A percentile compares a stretch with the other conserved stretches of the same genome.
Evolutionary conservation across 352 stramenopile species (phyloP).

Genomic region (Globisporangium lucens): DNA sequence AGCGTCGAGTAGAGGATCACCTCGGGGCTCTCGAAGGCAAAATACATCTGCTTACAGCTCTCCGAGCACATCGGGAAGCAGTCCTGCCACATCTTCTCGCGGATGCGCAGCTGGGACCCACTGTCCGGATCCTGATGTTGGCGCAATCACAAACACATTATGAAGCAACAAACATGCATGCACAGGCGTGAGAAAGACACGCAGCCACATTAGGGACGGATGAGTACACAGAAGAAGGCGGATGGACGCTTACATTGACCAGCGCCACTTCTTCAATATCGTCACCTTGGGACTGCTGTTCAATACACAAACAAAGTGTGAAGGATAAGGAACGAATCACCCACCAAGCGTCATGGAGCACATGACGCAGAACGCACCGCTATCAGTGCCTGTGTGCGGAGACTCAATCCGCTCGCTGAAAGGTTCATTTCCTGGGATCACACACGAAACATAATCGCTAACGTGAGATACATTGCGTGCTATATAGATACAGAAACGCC

Average conservation of each 20-base stretch:
- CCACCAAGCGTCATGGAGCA: not conserved
- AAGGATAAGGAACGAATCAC: not conserved
- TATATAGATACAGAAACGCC: too few species aligned
- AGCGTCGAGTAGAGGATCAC: conserved; percentile 82
- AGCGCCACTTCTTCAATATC: not conserved
- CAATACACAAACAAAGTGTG: not conserved
- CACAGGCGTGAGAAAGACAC: not conserved
- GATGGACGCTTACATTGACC: not conserved
- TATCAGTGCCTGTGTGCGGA: conserved; percentile 17
- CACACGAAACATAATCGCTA: not conserved
- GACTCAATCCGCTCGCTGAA: conserved; percentile 8
- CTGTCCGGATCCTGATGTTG: conserved; percentile 31
- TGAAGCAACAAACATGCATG: not conserved
- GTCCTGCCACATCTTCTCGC: conserved; percentile 75
- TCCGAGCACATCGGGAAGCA: conserved; percentile 80
- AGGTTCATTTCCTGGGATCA: conserved; percentile 7
- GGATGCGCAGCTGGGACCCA: conserved; percentile 43
- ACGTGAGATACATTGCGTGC: not conserved
- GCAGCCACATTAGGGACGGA: not conserved
- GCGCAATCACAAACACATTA: not conserved
- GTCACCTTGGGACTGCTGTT: not conserved
- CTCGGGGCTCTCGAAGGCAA: conserved; percentile 67
- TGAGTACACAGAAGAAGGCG: not conserved
- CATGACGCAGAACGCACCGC: conserved; percentile 1
- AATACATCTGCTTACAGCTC: conserved; percentile 63